These are phyloP conservation scores for Parachlorella kessleri DNA, from an alignment of 139 green algal species.

Conservation along the genomic window DNA sequence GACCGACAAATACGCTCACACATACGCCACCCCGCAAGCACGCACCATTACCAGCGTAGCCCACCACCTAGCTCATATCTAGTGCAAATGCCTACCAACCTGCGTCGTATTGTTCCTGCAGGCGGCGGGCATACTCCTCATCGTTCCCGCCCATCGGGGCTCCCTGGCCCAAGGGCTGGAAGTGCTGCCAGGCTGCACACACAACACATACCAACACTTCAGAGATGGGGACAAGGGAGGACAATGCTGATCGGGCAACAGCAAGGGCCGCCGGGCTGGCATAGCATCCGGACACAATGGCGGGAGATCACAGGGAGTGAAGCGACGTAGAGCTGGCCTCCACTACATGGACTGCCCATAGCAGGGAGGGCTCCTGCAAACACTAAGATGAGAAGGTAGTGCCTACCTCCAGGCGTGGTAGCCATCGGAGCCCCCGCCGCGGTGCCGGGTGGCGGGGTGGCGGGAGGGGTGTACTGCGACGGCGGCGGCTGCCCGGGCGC, in stretches of 20 bases:
- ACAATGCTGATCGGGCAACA: not conserved
- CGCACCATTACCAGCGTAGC: not conserved
- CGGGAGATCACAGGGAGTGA: too few relatives aligned
- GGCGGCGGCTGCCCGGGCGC: too few relatives aligned
- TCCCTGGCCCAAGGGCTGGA: not conserved
- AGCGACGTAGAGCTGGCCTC: too few relatives aligned
- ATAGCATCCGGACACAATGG: not conserved
- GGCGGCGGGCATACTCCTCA: constrained; percentile 7
- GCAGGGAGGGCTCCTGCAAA: too few relatives aligned
- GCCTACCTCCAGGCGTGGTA: too few relatives aligned
- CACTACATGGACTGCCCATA: too few relatives aligned
- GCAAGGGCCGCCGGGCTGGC: not conserved
- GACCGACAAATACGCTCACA: not conserved
- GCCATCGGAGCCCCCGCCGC: too few relatives aligned
- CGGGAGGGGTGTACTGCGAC: too few relatives aligned
- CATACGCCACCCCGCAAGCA: not conserved
- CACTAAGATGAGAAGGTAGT: too few relatives aligned
- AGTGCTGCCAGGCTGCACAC: not conserved
- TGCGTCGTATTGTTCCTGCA: constrained; percentile 8
- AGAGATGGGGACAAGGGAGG: not conserved
- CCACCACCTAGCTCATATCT: not conserved
- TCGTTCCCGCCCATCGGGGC: not conserved
- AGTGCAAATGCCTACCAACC: too few relatives aligned
- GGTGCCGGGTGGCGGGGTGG: too few relatives aligned
- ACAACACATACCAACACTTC: not conserved